Evolutionary conservation across 2,329 filamentous ascomycete species (phyloP), one percentile per base, ranked within the genome.

Genomic region (Elsinoe batatas): DNA sequence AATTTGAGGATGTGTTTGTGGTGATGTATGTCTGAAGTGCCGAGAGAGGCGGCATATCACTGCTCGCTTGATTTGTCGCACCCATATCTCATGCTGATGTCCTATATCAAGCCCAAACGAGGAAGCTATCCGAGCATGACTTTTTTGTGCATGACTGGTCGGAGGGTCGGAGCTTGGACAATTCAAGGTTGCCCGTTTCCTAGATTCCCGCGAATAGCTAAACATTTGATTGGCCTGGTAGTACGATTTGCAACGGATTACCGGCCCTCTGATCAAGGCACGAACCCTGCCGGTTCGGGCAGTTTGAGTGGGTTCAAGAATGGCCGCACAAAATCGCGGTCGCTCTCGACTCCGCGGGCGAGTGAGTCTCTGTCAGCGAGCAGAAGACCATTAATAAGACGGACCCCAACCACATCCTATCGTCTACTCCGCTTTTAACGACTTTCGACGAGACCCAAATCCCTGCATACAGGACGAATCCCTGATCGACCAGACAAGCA

Each of bases 1-100:
- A 59, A 18, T 54, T 17, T 5, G 57, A 43, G 35, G 59, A 46
- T 20, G 59, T 56, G 15, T 50, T 42, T 26, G 38, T 13, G 7
- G n/a, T 30, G 49, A 61, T 58, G 36, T 60, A 56, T 36, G 58
- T 53, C 42, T 61, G 56, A 22, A 64, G 57, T 3, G 61, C 62
- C 12, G 62, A 64, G 11, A 54, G 50, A 11, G 53, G 47, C 12
- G 57, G 56, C 13, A 26, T 8, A 17, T 15, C 15, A 15, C 26
- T 15, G n/a, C 8, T 18, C 8, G 13, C 7, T 20, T 26, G 40
- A 10, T 44, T 22, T 17, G 17, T 26, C 6, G 40, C 18, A n/a
- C 40, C 40, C 40, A 44, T 44, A 12, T 11, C 40, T 44, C 20
- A 44, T 22, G n/a, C 8, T 8, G 7, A 8, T 30, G 8, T 30